Conservation (phyloP, 805 yeast species). For the Saccharomycopsis vini region DNA sequence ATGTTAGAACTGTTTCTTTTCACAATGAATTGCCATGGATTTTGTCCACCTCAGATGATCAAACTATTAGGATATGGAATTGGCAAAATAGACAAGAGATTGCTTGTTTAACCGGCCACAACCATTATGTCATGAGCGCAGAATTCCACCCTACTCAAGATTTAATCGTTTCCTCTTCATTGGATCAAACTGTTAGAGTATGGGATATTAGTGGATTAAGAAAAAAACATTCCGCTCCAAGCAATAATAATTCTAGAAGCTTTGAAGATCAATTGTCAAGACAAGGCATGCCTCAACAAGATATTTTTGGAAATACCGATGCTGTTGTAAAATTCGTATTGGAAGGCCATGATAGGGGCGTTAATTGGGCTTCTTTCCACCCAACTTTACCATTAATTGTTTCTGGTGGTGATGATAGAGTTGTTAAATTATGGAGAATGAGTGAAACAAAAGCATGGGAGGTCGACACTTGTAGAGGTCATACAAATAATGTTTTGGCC, state of each 20-base stretch:
- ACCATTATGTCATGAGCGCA: conserved; percentile 97
- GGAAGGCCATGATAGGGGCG: conserved; percentile 98
- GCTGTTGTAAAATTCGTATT: conserved; percentile 91
- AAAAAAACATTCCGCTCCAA: conserved; percentile 88
- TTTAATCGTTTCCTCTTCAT: conserved; percentile 86
- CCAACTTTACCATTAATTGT: conserved; percentile 92
- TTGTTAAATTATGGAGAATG: conserved; percentile 96
- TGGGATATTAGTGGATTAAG: conserved; percentile 97
- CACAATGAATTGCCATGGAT: conserved; percentile 98
- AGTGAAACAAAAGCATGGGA: conserved; percentile 98
- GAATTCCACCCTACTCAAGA: conserved; percentile 96
- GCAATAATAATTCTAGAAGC: conserved; percentile 27
- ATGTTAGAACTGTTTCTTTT: conserved; percentile 87
- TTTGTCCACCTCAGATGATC: conserved; percentile 92
- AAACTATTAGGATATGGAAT: conserved; percentile 97
- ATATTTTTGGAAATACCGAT: conserved; percentile 88
- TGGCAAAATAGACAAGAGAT: conserved; percentile 98
- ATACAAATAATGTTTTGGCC: conserved; percentile 84
- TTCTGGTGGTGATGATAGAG: conserved; percentile 93
- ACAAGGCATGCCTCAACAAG: conserved; percentile 60
- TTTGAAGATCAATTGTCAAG: conserved; percentile 38
- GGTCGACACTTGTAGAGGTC: conserved; percentile 97
- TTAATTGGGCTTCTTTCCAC: conserved; percentile 97
- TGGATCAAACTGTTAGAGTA: conserved; percentile 97
- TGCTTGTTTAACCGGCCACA: conserved; percentile 95